Evolutionary conservation across 805 yeast genomes (phyloP).

Genomic region (Nakazawaea populi): DNA sequence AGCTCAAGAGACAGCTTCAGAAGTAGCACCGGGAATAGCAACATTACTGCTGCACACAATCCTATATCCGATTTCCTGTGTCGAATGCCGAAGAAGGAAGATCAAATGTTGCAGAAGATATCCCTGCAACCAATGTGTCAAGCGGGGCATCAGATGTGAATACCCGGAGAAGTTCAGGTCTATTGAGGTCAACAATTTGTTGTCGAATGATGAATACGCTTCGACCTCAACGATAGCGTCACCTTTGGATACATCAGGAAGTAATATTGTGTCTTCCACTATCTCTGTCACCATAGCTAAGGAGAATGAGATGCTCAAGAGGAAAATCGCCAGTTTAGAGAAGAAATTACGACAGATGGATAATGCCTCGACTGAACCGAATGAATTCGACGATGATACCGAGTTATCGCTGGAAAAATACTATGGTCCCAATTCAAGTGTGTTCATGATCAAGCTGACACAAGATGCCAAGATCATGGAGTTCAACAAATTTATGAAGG

Average conservation of each 20-base stretch:
- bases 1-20: background rate
- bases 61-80: conserved; percentile 24
- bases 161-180: conserved; percentile 44
- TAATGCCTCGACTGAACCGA: conserved; percentile 3
- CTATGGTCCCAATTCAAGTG: conserved; percentile 47
- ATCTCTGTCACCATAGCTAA: conserved; percentile 13
- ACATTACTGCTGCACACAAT: background rate
- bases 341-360: conserved; percentile 6
- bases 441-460: conserved; percentile 38
- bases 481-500: conserved; percentile 20
- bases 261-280: conserved; percentile 10
- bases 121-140: conserved; percentile 37
- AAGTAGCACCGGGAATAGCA: background rate
- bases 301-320: conserved; percentile 23
- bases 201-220: conserved; percentile 4
- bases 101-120: conserved; percentile 26
- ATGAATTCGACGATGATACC: conserved; percentile 11
- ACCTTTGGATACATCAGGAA: conserved; percentile 10
- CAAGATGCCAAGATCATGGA: conserved; percentile 16
- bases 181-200: conserved; percentile 24
- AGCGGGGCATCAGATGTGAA: conserved; percentile 32
- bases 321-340: conserved; percentile 21
- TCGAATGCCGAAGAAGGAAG: conserved; percentile 27
- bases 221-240: conserved; percentile 4
- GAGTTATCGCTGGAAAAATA: conserved; percentile 37